Conservation (phyloP, 2,329 filamentous ascomycete species). For the Zymoseptoria tritici region DNA sequence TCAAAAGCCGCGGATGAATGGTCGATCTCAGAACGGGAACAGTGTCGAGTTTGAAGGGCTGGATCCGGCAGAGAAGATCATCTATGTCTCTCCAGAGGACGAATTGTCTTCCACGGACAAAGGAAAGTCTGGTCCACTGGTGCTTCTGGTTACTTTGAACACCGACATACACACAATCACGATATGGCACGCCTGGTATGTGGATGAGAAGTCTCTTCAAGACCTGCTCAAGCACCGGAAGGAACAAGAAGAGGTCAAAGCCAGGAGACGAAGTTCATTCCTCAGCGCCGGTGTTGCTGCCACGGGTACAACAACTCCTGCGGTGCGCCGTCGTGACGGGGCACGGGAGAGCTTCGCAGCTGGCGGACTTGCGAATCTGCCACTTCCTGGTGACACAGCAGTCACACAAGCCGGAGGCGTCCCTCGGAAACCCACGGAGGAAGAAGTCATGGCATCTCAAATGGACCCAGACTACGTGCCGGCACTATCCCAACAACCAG, state of each 20-base stretch:
- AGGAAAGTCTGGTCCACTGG: conserved; percentile 43
- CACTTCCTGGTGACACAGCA: conserved; percentile 16
- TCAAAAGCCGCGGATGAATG: conserved; percentile 18
- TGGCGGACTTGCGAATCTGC: conserved; percentile 30
- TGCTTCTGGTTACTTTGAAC: conserved; percentile 76
- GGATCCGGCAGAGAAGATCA: conserved; percentile 69
- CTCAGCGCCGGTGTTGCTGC: conserved; percentile 47
- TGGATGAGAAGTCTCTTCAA: conserved; percentile 55
- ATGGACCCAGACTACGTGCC: conserved; percentile 43
- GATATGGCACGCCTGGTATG: conserved; percentile 75
- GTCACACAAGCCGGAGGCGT: conserved; percentile 14
- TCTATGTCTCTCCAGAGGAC: conserved; percentile 67
- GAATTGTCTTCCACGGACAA: conserved; percentile 44
- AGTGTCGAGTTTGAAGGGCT: conserved; percentile 54
- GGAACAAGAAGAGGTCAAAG: conserved; percentile 34
- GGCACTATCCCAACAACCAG: conserved; percentile 38
- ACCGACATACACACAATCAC: conserved; percentile 68
- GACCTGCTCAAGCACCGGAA: conserved; percentile 35
- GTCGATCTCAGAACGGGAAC: conserved; percentile 13
- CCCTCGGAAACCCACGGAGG: conserved; percentile 31
- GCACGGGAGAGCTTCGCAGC: conserved; percentile 71
- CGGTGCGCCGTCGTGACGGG: conserved; percentile 52
- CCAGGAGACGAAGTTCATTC: conserved; percentile 59
- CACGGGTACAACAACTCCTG: conserved; percentile 70
- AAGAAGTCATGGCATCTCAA: conserved; percentile 42